Base-by-base conservation (phyloP, 495 filamentous ascomycete genomes). In the Aspergillus cristatus region DNA sequence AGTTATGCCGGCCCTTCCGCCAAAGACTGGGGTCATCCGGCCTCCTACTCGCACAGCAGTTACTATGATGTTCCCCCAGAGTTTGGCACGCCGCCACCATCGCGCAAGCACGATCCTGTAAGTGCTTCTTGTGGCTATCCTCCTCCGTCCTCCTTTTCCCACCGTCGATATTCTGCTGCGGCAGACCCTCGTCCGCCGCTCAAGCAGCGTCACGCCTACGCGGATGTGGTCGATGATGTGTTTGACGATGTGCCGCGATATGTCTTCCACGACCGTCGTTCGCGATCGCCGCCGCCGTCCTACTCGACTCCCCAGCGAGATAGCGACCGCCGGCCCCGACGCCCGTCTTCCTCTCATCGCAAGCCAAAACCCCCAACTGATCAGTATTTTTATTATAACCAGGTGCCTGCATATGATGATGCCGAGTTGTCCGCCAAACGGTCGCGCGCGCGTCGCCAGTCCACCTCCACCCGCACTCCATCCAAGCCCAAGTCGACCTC, bases 41-140 rank as follows among this genome's bases (percentile, higher is more conserved):
- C 67, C 33, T 53, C 45, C 22, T 66, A 66, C 41, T 42, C 54
- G 30, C 50, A 51, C 16, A 36, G 46, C 24, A 8, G 20, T 8
- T 64, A 60, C 53, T 70, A 72, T 50, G 62, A 67, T 30, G 43
- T 63, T 28, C 56, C 58, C 47, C 70, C 68, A 41, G 64, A 72
- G 38, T 67, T 68, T 57, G 55, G 55, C 52, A 58, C 64, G 41
- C 63, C 69, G 45, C 58, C 63, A 49, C 64, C 69, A 45, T 57
- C 63, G 51, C 61, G 59, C 55, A 65, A 72, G 65, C 63, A 72
- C 68, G 68, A 72, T 53, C 58, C 65, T 74, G 71, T 75, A 72
- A 75, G 71, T 75, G 68, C 66, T 63, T 61, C 51, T 61, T 66
- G 57, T 60, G 54, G 56, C 50, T 47, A 50, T 52, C 43, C 51